Evolutionary conservation across 257 asterid genomes (phyloP).

Genomic region (Hygrophila difformis): DNA sequence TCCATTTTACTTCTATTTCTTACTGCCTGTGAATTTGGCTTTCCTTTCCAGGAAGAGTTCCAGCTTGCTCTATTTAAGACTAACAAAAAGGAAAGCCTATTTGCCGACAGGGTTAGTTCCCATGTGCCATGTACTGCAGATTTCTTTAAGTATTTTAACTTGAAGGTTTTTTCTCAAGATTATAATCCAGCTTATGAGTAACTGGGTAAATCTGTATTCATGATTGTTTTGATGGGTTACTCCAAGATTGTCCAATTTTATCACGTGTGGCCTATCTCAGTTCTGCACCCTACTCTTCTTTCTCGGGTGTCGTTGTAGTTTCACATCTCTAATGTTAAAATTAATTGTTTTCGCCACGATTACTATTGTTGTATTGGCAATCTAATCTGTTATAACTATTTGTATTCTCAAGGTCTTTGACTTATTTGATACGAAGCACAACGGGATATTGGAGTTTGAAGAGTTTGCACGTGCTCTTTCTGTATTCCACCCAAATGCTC

Average conservation of each 20-base stretch:
- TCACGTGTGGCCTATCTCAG: too few relatives aligned
- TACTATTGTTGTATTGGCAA: constrained; percentile 1
- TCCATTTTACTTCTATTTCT: constrained; percentile 2
- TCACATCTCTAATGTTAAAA: too few relatives aligned
- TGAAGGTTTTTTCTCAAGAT: constrained; percentile 52
- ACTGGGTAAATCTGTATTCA: too few relatives aligned
- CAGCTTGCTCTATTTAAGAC: constrained; percentile 81
- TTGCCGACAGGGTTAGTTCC: constrained; percentile 82
- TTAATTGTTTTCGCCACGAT: not conserved
- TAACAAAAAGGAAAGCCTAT: constrained; percentile 66
- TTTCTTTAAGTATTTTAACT: constrained; percentile 30
- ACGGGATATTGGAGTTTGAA: constrained; percentile 70
- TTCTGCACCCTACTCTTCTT: too few relatives aligned
- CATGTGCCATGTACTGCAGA: constrained; percentile 27
- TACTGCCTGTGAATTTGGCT: constrained; percentile 16
- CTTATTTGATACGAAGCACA: constrained; percentile 72
- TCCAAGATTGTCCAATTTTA: not conserved
- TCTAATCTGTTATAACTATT: constrained; percentile 7
- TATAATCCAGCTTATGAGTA: too few relatives aligned
- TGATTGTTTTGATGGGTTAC: constrained; percentile 8
- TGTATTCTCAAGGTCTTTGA: constrained; percentile 54
- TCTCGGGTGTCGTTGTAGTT: too few relatives aligned
- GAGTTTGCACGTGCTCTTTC: constrained; percentile 87
- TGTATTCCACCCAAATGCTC: constrained; percentile 87
- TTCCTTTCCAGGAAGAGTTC: constrained; percentile 70